These are phyloP conservation scores for Leccinum fallax DNA, from an alignment of 1,284 basidiomycete genomes.

Conservation along the genomic window DNA sequence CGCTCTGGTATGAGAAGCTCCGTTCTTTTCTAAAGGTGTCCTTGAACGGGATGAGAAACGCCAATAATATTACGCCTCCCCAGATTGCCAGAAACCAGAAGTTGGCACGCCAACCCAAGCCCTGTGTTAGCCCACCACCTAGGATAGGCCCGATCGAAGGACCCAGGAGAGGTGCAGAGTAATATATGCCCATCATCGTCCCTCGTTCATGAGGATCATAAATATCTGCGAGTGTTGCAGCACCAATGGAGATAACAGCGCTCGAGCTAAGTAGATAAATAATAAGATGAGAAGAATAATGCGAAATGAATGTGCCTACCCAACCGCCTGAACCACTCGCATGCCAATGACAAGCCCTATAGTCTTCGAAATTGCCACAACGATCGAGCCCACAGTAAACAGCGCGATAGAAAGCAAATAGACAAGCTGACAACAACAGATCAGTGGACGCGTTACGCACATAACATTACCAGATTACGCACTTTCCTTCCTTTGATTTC, in stretches of 20 bases:
- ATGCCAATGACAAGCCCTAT: constrained; percentile 76
- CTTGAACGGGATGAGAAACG: constrained; percentile 71
- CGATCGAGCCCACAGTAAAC: constrained; percentile 63
- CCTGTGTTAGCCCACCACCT: constrained; percentile 71
- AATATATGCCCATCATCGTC: constrained; percentile 81
- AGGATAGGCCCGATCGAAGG: constrained; percentile 72
- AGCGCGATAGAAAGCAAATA: constrained; percentile 66
- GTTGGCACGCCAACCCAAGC: constrained; percentile 75
- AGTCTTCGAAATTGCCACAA: constrained; percentile 62
- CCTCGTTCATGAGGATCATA: constrained; percentile 82
- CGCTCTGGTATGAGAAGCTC: constrained; percentile 61
- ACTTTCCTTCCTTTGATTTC: constrained; percentile 84
- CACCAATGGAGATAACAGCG: constrained; percentile 77
- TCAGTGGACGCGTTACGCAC: neutral
- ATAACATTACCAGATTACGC: neutral
- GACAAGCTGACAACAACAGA: constrained; percentile 48
- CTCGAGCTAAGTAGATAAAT: constrained; percentile 53
- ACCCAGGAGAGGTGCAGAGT: constrained; percentile 62
- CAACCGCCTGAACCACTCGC: constrained; percentile 67
- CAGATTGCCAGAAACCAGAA: constrained; percentile 83
- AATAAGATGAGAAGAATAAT: neutral
- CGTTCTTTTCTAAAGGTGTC: constrained; percentile 84
- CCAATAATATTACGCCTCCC: constrained; percentile 54
- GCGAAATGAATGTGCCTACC: constrained; percentile 40
- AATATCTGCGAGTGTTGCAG: constrained; percentile 82